These are phyloP conservation scores for Neonectria hederae DNA, from an alignment of 2,329 filamentous ascomycete species.

Conservation along the genomic window DNA sequence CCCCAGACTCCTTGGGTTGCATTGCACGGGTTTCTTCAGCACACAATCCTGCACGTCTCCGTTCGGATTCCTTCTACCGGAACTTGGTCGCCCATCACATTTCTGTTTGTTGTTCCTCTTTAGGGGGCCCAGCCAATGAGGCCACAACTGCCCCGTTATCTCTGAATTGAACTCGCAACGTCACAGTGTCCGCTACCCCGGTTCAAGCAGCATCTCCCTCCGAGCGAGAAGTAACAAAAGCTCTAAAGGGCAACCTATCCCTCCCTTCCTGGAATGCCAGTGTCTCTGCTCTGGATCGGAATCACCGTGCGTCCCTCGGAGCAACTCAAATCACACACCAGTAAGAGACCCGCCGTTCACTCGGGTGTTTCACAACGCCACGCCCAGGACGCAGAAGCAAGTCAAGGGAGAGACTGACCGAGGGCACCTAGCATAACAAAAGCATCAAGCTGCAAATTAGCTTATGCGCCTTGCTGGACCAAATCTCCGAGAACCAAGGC, in stretches of 20 bases:
- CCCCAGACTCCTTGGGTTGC: conserved; percentile 14
- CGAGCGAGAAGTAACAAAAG: conserved; percentile 23
- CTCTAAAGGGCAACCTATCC: conserved; percentile 41
- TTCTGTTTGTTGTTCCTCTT: conserved; percentile 31
- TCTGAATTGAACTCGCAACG: conserved; percentile 32
- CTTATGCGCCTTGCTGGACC: conserved; percentile 46
- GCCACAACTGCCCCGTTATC: conserved; percentile 32
- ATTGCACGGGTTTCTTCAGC: conserved; percentile 32
- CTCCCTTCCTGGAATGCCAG: conserved; percentile 50
- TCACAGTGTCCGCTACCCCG: conserved; percentile 35
- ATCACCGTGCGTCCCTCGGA: conserved; percentile 46
- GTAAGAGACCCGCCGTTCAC: conserved; percentile 45
- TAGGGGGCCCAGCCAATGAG: conserved; percentile 30
- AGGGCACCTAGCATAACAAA: conserved; percentile 44
- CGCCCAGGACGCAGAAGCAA: conserved; percentile 47
- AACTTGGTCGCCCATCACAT: conserved; percentile 30
- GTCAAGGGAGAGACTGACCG: conserved; percentile 46
- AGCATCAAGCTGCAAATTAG: conserved; percentile 45
- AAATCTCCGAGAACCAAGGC: conserved; percentile 52
- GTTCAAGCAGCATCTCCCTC: conserved; percentile 30
- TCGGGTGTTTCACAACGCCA: conserved; percentile 51
- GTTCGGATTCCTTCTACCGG: conserved; percentile 34
- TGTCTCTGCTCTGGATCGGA: conserved; percentile 51
- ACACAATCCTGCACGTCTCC: conserved; percentile 28
- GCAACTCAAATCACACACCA: conserved; percentile 46